Conservation (phyloP, 2,329 filamentous ascomycete genomes). For the Cladosporium sp. region DNA sequence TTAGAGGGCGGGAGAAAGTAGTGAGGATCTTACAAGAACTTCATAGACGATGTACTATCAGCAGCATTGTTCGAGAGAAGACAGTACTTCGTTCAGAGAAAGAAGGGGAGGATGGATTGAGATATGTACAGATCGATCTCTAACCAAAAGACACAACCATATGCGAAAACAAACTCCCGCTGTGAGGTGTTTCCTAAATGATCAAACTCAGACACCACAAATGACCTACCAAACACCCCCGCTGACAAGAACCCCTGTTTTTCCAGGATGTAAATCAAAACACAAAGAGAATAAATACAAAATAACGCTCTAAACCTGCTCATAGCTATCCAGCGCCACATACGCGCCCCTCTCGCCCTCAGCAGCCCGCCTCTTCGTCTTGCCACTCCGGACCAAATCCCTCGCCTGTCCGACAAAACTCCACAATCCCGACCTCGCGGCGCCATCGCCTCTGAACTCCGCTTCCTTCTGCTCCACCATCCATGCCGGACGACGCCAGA, state of each 20-base stretch:
- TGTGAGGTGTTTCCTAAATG: not conserved
- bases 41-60: too few relatives aligned
- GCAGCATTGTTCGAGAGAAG: too few relatives aligned
- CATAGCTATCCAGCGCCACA: conserved; percentile 46
- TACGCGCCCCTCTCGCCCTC: conserved; percentile 44
- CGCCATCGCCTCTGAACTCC: conserved; percentile 16
- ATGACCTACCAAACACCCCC: not conserved
- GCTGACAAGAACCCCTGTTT: not conserved
- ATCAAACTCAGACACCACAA: not conserved
- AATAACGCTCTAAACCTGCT: conserved; percentile 30
- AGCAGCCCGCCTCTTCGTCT: conserved; percentile 38
- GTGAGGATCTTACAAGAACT: too few relatives aligned
- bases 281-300: conserved; percentile 4
- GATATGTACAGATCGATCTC: not conserved
- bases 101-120: too few relatives aligned
- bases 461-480: conserved; percentile 53
- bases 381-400: conserved; percentile 27
- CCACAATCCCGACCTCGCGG: conserved; percentile 16
- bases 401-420: conserved; percentile 19
- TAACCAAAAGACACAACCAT: not conserved
- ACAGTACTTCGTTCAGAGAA: too few relatives aligned
- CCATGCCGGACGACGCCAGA: conserved; percentile 83
- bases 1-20: not conserved
- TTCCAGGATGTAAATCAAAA: not conserved
- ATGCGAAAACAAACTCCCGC: not conserved